phyloP scores from a whole-genome alignment of 139 green algal genomes.

The Chlorella vulgaris region DNA sequence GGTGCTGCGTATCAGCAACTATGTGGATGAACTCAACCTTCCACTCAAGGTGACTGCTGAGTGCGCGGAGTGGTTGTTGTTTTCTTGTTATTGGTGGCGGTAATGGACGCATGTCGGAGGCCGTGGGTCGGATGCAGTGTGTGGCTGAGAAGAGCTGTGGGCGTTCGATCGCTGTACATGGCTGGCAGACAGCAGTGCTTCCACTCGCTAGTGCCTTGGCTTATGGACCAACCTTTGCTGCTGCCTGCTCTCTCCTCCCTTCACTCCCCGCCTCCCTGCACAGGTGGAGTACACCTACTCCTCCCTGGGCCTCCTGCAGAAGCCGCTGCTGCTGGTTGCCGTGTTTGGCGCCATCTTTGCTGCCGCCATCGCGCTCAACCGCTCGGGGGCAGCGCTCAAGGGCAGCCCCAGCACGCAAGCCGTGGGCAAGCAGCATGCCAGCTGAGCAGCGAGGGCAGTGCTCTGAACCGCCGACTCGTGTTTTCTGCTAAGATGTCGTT shows the following conservation, averaged over 20 bases:
- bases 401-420: constrained; percentile 1
- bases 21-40: constrained; percentile 60
- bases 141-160: no score
- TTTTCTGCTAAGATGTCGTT: no score
- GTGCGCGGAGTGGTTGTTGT: constrained; percentile 33
- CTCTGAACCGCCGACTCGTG: no score
- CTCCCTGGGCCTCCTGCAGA: constrained; percentile 47
- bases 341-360: constrained; percentile 12
- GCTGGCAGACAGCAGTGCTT: no score
- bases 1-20: constrained; percentile 69
- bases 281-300: constrained; percentile 68
- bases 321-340: constrained; percentile 73
- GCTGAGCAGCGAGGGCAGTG: neutral
- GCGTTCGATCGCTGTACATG: no score
- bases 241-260: no score
- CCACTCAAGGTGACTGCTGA: constrained; percentile 43
- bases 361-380: neutral
- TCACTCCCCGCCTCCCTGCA: constrained; percentile 2
- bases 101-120: no score
- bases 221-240: no score
- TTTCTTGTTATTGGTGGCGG: neutral
- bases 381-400: neutral
- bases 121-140: no score
- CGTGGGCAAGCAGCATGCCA: neutral
- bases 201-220: no score